phyloP scores from a whole-genome alignment of 208 protist species.

The Trypanosoma cruzi region DNA sequence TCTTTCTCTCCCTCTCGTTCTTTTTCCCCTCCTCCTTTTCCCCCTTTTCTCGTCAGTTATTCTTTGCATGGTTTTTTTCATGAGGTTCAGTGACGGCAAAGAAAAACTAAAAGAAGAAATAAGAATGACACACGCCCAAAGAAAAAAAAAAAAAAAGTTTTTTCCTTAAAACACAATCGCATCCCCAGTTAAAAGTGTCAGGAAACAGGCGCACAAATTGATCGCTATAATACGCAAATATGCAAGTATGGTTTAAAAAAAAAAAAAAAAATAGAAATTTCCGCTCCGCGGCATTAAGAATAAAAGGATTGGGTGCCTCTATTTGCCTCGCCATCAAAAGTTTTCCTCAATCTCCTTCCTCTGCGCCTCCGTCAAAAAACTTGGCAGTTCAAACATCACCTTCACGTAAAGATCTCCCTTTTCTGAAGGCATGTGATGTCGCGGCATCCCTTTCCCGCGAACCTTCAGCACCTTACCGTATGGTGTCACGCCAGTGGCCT shows the following conservation, averaged over 20 bases:
- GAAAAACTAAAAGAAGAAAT: neutral
- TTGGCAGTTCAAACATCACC: slow-evolving; percentile 80
- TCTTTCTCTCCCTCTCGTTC: no score
- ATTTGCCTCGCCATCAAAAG: slow-evolving; percentile 7
- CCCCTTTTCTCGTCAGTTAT: neutral
- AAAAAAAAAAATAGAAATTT: neutral
- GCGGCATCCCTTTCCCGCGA: slow-evolving; percentile 93
- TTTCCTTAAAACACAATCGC: no score
- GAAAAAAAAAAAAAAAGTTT: neutral
- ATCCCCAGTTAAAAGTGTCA: no score
- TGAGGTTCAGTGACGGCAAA: neutral
- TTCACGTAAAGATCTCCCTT: slow-evolving; percentile 90
- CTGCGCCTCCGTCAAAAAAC: slow-evolving; percentile 52
- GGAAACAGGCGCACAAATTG: no score
- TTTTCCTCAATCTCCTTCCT: slow-evolving; percentile 35
- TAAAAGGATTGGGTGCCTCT: neutral
- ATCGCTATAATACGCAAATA: no score
- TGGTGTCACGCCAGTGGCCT: slow-evolving; percentile 46
- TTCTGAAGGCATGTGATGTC: slow-evolving; percentile 80
- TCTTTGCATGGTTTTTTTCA: neutral
- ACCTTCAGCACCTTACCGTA: slow-evolving; percentile 74
- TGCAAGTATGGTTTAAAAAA: neutral
- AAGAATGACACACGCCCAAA: neutral
- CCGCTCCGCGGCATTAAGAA: neutral
- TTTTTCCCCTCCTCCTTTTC: neutral